Base-by-base conservation (phyloP, 768 basidiomycete genomes). In the Tubosaeta brunneosetosa region DNA sequence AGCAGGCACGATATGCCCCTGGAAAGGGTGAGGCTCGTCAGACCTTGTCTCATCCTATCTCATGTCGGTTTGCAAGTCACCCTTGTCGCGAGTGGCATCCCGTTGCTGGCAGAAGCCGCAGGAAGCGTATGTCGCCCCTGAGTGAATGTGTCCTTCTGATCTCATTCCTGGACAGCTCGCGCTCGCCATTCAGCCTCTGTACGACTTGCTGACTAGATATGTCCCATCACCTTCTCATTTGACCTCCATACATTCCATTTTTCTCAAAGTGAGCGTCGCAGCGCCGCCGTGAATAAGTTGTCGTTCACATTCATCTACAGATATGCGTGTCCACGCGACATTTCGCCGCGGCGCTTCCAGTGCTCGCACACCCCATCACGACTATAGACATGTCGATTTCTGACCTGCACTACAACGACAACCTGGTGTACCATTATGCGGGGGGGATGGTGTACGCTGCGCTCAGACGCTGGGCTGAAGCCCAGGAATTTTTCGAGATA, bases 401-500 rank as follows among this genome's bases (percentile, higher is more conserved):
- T 8, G 87, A 91, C 54, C 71, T 94, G 49, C 70, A 67, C 31
- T 92, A 82, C 73, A 34, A 91, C 57, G 92, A 94, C 66, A 86
- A 86, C 61, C 76, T 95, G 22, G 70, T 79, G n/a, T 93, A 59
- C 67, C 44, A n/a, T n/a, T n/a, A n/a, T n/a, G n/a, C n/a, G n/a
- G n/a, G n/a, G n/a, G n/a, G n/a, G n/a, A n/a, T 94, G 51, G 86
- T 78, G 1, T 74, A 86, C 1, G 71, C 74, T 9, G 81, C 82
- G 0, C 73, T 89, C 40, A 83, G 83, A 59, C 73, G 74, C 16
- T 93, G 85, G 82, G 60, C 72, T 22, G 22, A 22, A 22, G 22
- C 22, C 22, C 22, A 22, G 22, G 86, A 90, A 50, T 84, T 80
- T 56, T 85, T 94, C 46, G 92, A 95, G 69, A 86, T 87, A 26